Evolutionary conservation across 495 filamentous ascomycete genomes (phyloP).

Genomic region (Aspergillus campestris): DNA sequence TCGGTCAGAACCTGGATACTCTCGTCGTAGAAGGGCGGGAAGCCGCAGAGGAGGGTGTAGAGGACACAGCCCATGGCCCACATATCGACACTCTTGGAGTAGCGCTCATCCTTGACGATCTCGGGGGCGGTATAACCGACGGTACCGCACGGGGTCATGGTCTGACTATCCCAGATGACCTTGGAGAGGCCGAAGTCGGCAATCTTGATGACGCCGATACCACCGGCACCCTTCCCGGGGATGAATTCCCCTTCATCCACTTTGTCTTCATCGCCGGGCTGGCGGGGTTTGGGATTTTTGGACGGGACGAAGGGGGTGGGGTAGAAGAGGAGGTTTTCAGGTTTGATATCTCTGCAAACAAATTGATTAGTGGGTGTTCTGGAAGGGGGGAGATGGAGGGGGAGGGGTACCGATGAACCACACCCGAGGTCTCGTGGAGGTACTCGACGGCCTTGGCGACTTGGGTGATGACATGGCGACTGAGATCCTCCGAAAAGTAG

Average conservation of each 20-base stretch:
- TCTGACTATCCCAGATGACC: constrained; percentile 95
- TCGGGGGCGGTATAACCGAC: constrained; percentile 98
- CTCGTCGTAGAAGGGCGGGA: constrained; percentile 98
- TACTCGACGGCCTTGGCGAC: constrained; percentile 92
- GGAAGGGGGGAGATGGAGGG: not conserved
- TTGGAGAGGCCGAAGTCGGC: constrained; percentile 97
- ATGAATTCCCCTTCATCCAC: constrained; percentile 94
- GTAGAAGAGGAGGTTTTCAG: constrained; percentile 92
- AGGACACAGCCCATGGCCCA: constrained; percentile 97
- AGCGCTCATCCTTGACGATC: constrained; percentile 97
- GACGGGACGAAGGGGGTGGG: constrained; percentile 75
- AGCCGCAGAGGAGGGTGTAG: constrained; percentile 93
- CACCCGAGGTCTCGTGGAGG: constrained; percentile 86
- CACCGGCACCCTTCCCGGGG: constrained; percentile 73
- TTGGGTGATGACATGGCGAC: constrained; percentile 87
- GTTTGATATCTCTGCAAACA: constrained; percentile 81
- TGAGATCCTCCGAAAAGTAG: constrained; percentile 94
- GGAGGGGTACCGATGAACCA: constrained; percentile 80
- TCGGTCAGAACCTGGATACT: constrained; percentile 95
- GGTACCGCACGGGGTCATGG: constrained; percentile 98
- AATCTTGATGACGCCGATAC: constrained; percentile 93
- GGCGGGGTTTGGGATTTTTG: constrained; percentile 65
- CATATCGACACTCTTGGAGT: constrained; percentile 99
- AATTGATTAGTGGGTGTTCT: constrained; percentile 15
- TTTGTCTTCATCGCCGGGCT: constrained; percentile 91